Evolutionary conservation across 2,329 filamentous ascomycete genomes (phyloP), one percentile per base, ranked within the genome.

Genomic region (Diaporthe sp.): DNA sequence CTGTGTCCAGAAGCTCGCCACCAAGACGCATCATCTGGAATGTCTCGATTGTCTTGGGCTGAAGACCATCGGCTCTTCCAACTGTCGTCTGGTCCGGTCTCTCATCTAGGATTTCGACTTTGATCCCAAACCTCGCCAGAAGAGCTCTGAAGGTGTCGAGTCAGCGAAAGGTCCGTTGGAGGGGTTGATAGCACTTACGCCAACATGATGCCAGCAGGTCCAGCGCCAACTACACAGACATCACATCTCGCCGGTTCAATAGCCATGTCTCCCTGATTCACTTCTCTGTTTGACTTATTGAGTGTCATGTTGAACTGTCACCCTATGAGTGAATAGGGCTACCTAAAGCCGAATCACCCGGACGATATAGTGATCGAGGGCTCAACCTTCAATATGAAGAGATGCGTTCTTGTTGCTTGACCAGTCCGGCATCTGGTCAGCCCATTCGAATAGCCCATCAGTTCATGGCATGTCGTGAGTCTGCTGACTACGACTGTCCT

Each of bases 11-110:
- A 40, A 94, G 81, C 2, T 88, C 84, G 73, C 93, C 91, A 17
- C 89, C 90, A 17, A 94, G 82, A 30, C 91, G 86, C 83, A 94
- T 89, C 82, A 93, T 92, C 76, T 89, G 88, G 77, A 93, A 87
- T 0, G 92, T 94, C 82, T 94, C 92, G 77, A 94, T 93, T 0
- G 92, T 92, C 82, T 94, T 94, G 47, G 92, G 92, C 79, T 94
- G 92, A 64, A 94, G 85, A 47, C 92, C 92, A 81, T 94, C 92
- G 74, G 92, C 92, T 80, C 85, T 86, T 76, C 93, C 93, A 19
- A 92, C 92, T 8, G 90, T 86, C 1, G 93, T 95, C 79, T 90
- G 90, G 78, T 93, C 89, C 35, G 89, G 86, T 77, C 93, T 85
- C 80, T 95, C 92, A 83, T 95, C 93, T 66, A 95, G 86, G 52